Base-by-base conservation (phyloP, 805 yeast genomes). In the Lachancea meyersii region DNA sequence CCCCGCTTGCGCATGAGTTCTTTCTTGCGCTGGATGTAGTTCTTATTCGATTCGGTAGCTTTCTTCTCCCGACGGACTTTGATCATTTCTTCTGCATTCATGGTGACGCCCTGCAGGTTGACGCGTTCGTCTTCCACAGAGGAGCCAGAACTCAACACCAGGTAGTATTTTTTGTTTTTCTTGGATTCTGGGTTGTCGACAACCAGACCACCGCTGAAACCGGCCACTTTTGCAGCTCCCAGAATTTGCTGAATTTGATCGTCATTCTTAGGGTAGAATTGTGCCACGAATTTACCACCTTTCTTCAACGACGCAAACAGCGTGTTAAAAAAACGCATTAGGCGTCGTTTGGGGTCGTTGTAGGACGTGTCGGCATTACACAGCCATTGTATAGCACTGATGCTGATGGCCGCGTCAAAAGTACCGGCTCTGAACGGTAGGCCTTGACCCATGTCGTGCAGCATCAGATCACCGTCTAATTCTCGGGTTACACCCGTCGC, bases 201-300 rank as follows among this genome's bases (percentile, higher is more conserved):
- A 19, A 93, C 88, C 51, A 91, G 71, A 49, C 98, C 98, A 58
- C 98, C 97, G 44, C 87, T 91, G 63, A 93, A 93, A 1, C 98
- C 98, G 0, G 97, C 82, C 5, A 84, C 80, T 63, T 88, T 91
- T 8, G 98, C 97, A 19, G 95, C 85, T 31, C 73, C 73, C 41
- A 86, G 68, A 23, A 93, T 86, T 37, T 77, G 73, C 46, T 86
- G 83, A 8, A 81, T 79, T 63, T 93, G 97, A 24, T 72, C 75
- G 50, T 93, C 96, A 64, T 88, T 85, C 61, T 80, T 79, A 9
- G 98, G 98, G 65, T 93, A 93, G 61, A 91, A 93, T 65, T 93
- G 98, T 17, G 96, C 96, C 21, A 86, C 96, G 51, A 91, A 95
- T 65, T 93, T 93, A 5, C 98, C 98, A 38, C 98, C 98, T 60